phyloP scores from a whole-genome alignment of 495 filamentous ascomycete species.

The Podospora appendiculata region DNA sequence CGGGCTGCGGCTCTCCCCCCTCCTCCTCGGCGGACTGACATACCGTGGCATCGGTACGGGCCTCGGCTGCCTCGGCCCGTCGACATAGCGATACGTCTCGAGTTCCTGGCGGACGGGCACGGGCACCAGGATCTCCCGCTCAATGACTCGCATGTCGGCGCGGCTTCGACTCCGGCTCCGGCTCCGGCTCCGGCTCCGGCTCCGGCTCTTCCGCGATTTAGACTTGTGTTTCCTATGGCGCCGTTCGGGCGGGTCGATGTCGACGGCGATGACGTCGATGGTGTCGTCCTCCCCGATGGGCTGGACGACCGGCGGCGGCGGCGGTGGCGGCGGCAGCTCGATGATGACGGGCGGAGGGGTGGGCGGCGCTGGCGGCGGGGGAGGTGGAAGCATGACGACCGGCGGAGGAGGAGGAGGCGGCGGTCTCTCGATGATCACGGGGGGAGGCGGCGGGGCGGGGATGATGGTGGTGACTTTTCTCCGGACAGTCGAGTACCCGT shows the following conservation, averaged over 20 bases:
- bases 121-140: slow-evolving; percentile 21
- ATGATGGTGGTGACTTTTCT: slow-evolving; percentile 36
- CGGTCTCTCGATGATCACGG: slow-evolving; percentile 17
- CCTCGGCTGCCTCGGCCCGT: slow-evolving; percentile 23
- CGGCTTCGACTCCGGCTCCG: slow-evolving; percentile 43
- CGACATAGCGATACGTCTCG: slow-evolving; percentile 41
- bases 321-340: slow-evolving; percentile 11
- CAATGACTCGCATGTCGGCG: slow-evolving; percentile 2
- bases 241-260: slow-evolving; percentile 33
- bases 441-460: slow-evolving; percentile 24
- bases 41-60: background rate
- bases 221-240: slow-evolving; percentile 1
- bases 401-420: slow-evolving; percentile 27
- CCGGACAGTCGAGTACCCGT: slow-evolving; percentile 30
- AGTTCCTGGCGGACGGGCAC: slow-evolving; percentile 25
- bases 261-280: slow-evolving; percentile 46
- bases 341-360: slow-evolving; percentile 18
- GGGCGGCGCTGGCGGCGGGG: slow-evolving; percentile 27
- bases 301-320: slow-evolving; percentile 18
- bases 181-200: slow-evolving; percentile 19
- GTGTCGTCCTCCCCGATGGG: slow-evolving; percentile 25
- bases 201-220: slow-evolving; percentile 18
- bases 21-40: background rate
- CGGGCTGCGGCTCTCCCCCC: slow-evolving; percentile 2
- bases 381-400: slow-evolving; percentile 15